Evolutionary conservation across 192 early-diverging fungal species (phyloP).

Genomic region (Mortierella claussenii): DNA sequence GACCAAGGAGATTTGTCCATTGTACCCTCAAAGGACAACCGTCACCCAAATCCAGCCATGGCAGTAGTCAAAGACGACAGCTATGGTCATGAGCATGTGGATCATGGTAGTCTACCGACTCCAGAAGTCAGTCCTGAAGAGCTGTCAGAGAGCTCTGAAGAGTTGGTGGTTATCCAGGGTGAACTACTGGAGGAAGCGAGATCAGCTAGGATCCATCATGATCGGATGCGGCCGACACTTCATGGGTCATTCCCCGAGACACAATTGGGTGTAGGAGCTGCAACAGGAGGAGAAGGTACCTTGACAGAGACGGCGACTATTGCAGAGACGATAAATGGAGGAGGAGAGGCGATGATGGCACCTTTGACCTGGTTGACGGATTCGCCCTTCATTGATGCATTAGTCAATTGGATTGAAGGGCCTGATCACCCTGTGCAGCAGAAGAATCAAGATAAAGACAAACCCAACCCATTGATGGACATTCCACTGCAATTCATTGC

Average conservation of each 20-base stretch:
- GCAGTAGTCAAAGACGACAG: neutral
- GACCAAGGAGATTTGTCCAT: neutral
- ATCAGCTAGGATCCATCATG: neutral
- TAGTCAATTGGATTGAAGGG: slow-evolving; percentile 55
- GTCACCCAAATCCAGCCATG: neutral
- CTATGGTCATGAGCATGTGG: neutral
- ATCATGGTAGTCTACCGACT: slow-evolving; percentile 21
- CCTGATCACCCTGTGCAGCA: slow-evolving; percentile 19
- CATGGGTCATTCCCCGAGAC: slow-evolving; percentile 6
- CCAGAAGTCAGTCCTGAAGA: slow-evolving; percentile 47
- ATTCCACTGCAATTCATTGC: slow-evolving; percentile 65
- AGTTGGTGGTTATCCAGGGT: slow-evolving; percentile 22
- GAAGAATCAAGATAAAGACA: slow-evolving; percentile 37
- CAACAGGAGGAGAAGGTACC: neutral
- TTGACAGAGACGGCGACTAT: neutral
- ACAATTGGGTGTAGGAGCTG: neutral
- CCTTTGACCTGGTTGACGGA: slow-evolving; percentile 35
- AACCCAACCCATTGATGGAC: slow-evolving; percentile 53
- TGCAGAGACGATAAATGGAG: neutral
- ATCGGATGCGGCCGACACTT: slow-evolving; percentile 2
- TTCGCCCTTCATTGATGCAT: slow-evolving; percentile 36
- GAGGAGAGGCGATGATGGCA: neutral
- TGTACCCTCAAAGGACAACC: neutral
- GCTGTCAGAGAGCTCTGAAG: slow-evolving; percentile 39
- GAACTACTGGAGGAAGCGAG: slow-evolving; percentile 16